Base-by-base conservation (phyloP, 805 yeast species). In the Monosporozyma yasuniensis region DNA sequence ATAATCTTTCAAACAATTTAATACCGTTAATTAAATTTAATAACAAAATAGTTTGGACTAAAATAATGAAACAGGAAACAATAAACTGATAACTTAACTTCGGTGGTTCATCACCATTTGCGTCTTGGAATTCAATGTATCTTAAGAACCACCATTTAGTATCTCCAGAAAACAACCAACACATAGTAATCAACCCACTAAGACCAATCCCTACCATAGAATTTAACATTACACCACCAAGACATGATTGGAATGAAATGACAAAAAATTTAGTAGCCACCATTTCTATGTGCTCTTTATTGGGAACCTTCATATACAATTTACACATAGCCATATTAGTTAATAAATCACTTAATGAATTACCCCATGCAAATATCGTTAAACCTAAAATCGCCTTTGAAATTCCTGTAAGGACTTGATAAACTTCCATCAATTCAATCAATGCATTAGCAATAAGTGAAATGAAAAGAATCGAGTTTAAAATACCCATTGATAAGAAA, bases 281-380 rank as follows among this genome's bases (percentile, higher is more conserved):
- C 4, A 52, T 47, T 3, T 50, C 47, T 18, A 55, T 48, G 34
- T 60, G 52, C 14, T 54, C 53, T 4, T 50, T 23, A n/a, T 56
- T 56, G 11, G 69, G 66, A 22, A 54, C 45, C 39, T 61, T 61
- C 12, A 57, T 55, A 50, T 67, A 66, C 4, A 88, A 75, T 51
- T 71, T 72, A 3, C 96, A 93, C 50, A 93, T 78, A 0, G 96
- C 86, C 32, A 84, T 68, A 59, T 93, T 89, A 0, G 97, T 84
- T 2, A 93, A 80, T 47, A 91, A 71, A 61, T 93, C 99, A 12
- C 98, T 96, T 3, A 87, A 72, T 0, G 97, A 91, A 62, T 93
- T 95, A 3, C 99, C 99, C 53, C 91, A 69, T 0, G 99, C 96
- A 66, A 93, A 86, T 0, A 93, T 75, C 0, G 98, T 91, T n/a